Evolutionary conservation across 495 filamentous ascomycete genomes (phyloP).

Genomic region (Daldinia loculata): DNA sequence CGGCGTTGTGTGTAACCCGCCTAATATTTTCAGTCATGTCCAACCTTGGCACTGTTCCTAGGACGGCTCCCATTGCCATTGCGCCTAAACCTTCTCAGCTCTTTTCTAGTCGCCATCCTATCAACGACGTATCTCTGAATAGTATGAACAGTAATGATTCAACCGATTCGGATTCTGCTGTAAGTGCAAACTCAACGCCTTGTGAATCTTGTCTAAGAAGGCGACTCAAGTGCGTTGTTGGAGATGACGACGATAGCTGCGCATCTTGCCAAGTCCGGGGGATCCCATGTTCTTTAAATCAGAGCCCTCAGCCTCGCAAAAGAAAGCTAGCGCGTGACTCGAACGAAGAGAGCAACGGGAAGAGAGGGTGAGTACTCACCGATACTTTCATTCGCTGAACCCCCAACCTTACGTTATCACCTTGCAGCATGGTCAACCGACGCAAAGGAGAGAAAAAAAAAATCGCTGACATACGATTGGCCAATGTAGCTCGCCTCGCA

Average conservation of each 20-base stretch:
- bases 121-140: conserved; percentile 50
- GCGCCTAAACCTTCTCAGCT: conserved; percentile 60
- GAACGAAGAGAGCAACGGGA: conserved; percentile 63
- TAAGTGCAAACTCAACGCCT: conserved; percentile 52
- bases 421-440: conserved; percentile 36
- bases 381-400: conserved; percentile 44
- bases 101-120: conserved; percentile 55
- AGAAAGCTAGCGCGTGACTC: conserved; percentile 71
- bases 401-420: conserved; percentile 46
- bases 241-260: conserved; percentile 71
- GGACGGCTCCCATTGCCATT: conserved; percentile 67
- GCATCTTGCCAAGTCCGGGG: conserved; percentile 69
- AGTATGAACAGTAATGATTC: conserved; percentile 60
- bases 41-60: conserved; percentile 55
- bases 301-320: conserved; percentile 76
- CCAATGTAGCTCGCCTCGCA: conserved; percentile 58
- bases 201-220: conserved; percentile 78
- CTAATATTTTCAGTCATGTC: conserved; percentile 55
- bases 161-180: conserved; percentile 57
- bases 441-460: conserved; percentile 25
- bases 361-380: conserved; percentile 64
- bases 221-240: conserved; percentile 90
- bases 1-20: conserved; percentile 11
- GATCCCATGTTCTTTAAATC: conserved; percentile 69
- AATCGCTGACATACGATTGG: conserved; percentile 58